Percentiles rank a stretch among this genome's conserved stretches.
These are phyloP conservation scores for Pseudogymnoascus sp. DNA, from an alignment of 2,329 filamentous ascomycete species.

Conservation along the genomic window DNA sequence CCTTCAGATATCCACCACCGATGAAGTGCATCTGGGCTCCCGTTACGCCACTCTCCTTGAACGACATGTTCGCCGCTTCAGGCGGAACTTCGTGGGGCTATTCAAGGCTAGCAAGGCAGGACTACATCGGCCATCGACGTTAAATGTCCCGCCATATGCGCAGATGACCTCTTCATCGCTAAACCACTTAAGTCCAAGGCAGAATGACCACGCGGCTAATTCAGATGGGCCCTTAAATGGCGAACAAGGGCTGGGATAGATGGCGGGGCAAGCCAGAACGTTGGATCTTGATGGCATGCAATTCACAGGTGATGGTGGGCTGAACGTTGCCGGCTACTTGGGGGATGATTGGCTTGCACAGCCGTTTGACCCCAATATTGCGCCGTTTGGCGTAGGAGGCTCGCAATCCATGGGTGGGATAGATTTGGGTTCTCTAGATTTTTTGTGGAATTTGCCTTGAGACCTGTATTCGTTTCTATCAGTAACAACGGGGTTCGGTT, in stretches of 20 bases:
- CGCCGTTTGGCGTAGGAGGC: conserved; percentile 10
- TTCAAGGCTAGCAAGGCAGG: background rate
- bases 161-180: background rate
- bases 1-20: conserved; percentile 11
- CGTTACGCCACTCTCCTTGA: conserved; percentile 15
- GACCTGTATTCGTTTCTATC: background rate
- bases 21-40: conserved; percentile 15
- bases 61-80: conserved; percentile 11
- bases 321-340: background rate
- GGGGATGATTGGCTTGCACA: conserved; percentile 11
- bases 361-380: conserved; percentile 12
- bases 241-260: background rate
- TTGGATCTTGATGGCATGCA: background rate
- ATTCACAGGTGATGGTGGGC: background rate
- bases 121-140: background rate
- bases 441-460: conserved; percentile 11
- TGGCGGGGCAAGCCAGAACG: background rate
- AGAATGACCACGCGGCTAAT: background rate
- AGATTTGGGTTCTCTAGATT: conserved; percentile 8
- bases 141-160: background rate
- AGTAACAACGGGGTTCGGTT: background rate
- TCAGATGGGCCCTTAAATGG: background rate
- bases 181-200: background rate
- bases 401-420: background rate
- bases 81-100: conserved; percentile 5